phyloP scores from a whole-genome alignment of 169 alveolate genomes.

The Cryptosporidium canis region DNA sequence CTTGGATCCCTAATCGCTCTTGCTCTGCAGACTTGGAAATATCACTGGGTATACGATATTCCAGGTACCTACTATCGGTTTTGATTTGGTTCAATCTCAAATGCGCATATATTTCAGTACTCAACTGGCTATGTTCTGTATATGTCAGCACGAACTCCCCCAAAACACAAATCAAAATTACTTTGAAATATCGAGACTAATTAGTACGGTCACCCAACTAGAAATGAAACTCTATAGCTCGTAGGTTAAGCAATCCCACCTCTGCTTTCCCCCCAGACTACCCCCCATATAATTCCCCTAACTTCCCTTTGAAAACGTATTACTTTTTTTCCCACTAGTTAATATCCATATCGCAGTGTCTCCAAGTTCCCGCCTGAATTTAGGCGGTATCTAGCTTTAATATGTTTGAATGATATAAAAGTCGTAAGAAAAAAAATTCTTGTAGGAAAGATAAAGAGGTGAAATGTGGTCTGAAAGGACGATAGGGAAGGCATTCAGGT shows the following conservation, averaged over 20 bases:
- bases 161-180: not conserved
- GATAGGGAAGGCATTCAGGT: conserved; percentile 64
- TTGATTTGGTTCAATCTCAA: not conserved
- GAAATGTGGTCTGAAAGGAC: conserved; percentile 62
- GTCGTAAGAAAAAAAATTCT: not conserved
- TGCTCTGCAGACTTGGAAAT: not conserved
- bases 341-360: conserved; percentile 25
- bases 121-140: not conserved
- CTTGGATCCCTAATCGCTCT: not conserved
- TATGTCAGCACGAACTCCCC: not conserved
- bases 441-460: conserved; percentile 18
- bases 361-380: conserved; percentile 16
- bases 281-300: not conserved
- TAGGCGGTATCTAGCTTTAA: conserved; percentile 61
- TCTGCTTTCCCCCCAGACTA: not conserved
- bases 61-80: not conserved
- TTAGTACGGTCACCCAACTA: not conserved
- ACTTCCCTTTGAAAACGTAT: not conserved
- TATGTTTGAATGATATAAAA: not conserved
- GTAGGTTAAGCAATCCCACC: not conserved
- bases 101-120: not conserved
- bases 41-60: not conserved
- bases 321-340: not conserved
- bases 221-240: not conserved
- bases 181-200: not conserved